Conservation (phyloP, 768 basidiomycete species). For the Leccinum rimulosum region DNA sequence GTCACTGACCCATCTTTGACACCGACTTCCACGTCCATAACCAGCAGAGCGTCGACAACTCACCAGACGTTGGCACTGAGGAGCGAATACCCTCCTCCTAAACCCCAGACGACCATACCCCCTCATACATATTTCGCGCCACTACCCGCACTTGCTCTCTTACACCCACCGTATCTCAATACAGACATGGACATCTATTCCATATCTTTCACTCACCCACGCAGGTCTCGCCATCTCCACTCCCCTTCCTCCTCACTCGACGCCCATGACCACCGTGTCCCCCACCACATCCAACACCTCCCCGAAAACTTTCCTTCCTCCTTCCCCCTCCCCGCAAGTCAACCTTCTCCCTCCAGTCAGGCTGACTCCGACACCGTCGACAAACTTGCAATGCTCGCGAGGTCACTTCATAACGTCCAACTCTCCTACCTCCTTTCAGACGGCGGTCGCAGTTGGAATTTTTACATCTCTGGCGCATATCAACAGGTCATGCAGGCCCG, state of each 20-base stretch:
- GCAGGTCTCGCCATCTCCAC: slow-evolving; percentile 64
- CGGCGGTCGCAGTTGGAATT: slow-evolving; percentile 74
- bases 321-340: slow-evolving; percentile 39
- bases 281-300: slow-evolving; percentile 38
- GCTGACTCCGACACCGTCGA: slow-evolving; percentile 73
- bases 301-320: slow-evolving; percentile 32
- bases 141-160: slow-evolving; percentile 3
- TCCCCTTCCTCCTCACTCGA: slow-evolving; percentile 65
- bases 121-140: slow-evolving; percentile 6
- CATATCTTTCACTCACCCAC: slow-evolving; percentile 89
- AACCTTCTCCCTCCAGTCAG: slow-evolving; percentile 33
- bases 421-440: slow-evolving; percentile 76
- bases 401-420: slow-evolving; percentile 79
- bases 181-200: slow-evolving; percentile 87
- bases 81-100: slow-evolving; percentile 29
- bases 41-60: neutral
- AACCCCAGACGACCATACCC: slow-evolving; percentile 21
- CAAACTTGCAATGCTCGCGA: slow-evolving; percentile 76
- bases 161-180: neutral
- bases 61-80: slow-evolving; percentile 19
- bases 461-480: slow-evolving; percentile 87
- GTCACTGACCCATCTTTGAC: slow-evolving; percentile 13
- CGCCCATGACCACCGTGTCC: slow-evolving; percentile 49
- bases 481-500: slow-evolving; percentile 90
- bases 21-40: slow-evolving; percentile 1